Percentiles rank a stretch among this genome's conserved stretches.
phyloP scores from a whole-genome alignment of 164 flowering plant species.

The grape (Vitis vinifera) region ASM3070453v1 NC_081807.1:1032001-1032500 shows the following conservation, averaged over 20 bases:
- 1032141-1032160: slow-evolving; percentile 44
- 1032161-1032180: slow-evolving; percentile 32
- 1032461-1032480: too few species aligned
- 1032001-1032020: slow-evolving; percentile 21
- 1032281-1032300: not conserved
- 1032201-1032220: slow-evolving; percentile 37
- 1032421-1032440: too few species aligned
- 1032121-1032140: slow-evolving; percentile 74
- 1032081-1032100: slow-evolving; percentile 61
- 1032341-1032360: too few species aligned
- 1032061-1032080: slow-evolving; percentile 56
- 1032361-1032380: too few species aligned
- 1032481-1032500: too few species aligned
- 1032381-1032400: too few species aligned
- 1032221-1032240: slow-evolving; percentile 55
- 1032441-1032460: too few species aligned
- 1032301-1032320: too few species aligned
- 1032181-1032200: slow-evolving; percentile 19
- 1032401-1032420: too few species aligned
- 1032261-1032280: slow-evolving; percentile 70
- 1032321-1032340: too few species aligned
- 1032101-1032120: slow-evolving; percentile 69
- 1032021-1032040: slow-evolving; percentile 8
- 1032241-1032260: slow-evolving; percentile 75
- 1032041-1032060: slow-evolving; percentile 27